These are phyloP conservation scores for Pachyrhizus erosus DNA, from an alignment of 306 rosid species.

Conservation along the genomic window DNA sequence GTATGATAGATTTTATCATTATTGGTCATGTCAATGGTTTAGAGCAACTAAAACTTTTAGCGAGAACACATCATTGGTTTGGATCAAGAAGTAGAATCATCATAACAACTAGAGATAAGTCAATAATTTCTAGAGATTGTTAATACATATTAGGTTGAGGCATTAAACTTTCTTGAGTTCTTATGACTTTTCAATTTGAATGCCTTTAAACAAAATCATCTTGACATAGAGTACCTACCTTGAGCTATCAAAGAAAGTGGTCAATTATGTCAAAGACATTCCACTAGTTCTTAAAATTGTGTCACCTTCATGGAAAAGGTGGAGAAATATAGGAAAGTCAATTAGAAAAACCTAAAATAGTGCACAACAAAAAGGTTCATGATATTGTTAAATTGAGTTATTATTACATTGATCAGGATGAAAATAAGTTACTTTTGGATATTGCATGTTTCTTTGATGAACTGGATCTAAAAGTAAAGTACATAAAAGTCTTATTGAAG, in stretches of 20 bases:
- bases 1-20: slow-evolving; percentile 28
- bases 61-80: neutral
- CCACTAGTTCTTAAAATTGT: slow-evolving; percentile 36
- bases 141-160: neutral
- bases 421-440: neutral
- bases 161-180: neutral
- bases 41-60: neutral
- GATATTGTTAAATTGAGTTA: neutral
- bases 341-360: neutral
- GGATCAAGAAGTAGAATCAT: slow-evolving; percentile 27
- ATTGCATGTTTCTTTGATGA: too few relatives aligned
- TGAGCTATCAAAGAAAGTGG: neutral
- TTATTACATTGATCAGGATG: neutral
- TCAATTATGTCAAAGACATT: neutral
- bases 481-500: too few relatives aligned
- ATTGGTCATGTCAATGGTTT: slow-evolving; percentile 36
- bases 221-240: neutral
- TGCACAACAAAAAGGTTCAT: neutral
- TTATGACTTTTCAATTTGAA: slow-evolving; percentile 10
- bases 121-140: neutral
- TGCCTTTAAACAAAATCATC: slow-evolving; percentile 10
- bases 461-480: too few relatives aligned
- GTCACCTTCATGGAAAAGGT: neutral
- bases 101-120: slow-evolving; percentile 32
- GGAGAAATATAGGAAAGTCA: slow-evolving; percentile 30